Conservation (phyloP, 2,329 filamentous ascomycete species). For the Fusarium sp. region DNA sequence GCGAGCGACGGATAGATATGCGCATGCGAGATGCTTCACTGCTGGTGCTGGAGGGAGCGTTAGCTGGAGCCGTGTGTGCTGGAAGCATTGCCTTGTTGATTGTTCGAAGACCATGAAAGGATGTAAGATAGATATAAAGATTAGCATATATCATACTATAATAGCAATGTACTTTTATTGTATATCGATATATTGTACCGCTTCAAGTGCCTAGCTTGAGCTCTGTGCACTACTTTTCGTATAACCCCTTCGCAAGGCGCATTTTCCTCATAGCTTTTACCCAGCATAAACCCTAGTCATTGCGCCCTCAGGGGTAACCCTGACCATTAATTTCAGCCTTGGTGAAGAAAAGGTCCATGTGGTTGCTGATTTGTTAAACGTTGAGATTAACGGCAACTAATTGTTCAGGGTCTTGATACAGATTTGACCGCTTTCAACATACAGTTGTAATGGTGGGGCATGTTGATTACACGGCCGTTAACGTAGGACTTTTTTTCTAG, state of each 20-base stretch:
- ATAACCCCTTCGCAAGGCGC: not conserved
- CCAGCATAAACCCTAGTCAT: slow-evolving; percentile 19
- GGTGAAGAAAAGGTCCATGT: slow-evolving; percentile 14
- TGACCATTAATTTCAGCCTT: slow-evolving; percentile 34
- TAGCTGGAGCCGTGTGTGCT: slow-evolving; percentile 71
- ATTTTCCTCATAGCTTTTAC: slow-evolving; percentile 10
- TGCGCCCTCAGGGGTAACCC: slow-evolving; percentile 31
- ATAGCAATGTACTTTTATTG: slow-evolving; percentile 15
- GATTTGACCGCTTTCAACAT: slow-evolving; percentile 24
- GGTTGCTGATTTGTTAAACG: slow-evolving; percentile 22
- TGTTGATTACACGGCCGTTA: not conserved
- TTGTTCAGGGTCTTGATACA: slow-evolving; percentile 23
- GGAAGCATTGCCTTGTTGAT: slow-evolving; percentile 64
- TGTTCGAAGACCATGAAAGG: slow-evolving; percentile 50
- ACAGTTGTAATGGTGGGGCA: slow-evolving; percentile 31
- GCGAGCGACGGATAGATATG: slow-evolving; percentile 71
- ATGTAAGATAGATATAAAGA: slow-evolving; percentile 31
- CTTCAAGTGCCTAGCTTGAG: too few species aligned
- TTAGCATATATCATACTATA: slow-evolving; percentile 35
- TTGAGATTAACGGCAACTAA: slow-evolving; percentile 33
- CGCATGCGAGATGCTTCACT: slow-evolving; percentile 77
- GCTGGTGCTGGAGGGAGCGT: slow-evolving; percentile 74
- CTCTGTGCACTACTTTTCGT: not conserved
- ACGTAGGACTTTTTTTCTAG: slow-evolving; percentile 18
- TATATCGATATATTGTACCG: not conserved